Evolutionary conservation across 345 rosid genomes (phyloP), one percentile per base, ranked within the genome.

Genomic region (Excoecaria agallocha): DNA sequence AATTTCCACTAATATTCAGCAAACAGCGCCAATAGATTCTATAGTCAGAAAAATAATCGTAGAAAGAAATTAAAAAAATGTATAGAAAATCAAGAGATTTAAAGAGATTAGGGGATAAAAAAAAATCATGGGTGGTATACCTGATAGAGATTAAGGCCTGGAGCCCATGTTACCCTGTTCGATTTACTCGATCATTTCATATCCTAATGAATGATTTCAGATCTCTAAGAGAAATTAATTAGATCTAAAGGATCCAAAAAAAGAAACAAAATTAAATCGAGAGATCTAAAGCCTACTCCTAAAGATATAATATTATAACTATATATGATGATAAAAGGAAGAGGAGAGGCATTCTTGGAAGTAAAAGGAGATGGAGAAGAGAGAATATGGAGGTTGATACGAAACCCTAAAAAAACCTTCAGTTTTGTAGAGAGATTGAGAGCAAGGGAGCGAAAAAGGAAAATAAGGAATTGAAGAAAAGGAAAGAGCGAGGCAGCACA

Each of bases 141-240:
- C 92, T 88, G 92, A 84, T 83, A 82, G 79, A 88, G 87, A 66
- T 74, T 82, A 81, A 69, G 81, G 65, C 75, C 89, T n/a, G 84
- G 62, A 49, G 88, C 85, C 93, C 92, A 86, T 59, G 93, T 79
- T 69, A 87, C 90, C 57, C 83, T 84, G 76, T 78, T 81, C 39
- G 85, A 77, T 85, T 85, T 90, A 86, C 76, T 77, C 84, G 70
- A 76, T 73, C 79, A 84, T 88, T 81, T 81, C 90, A 82, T 85
- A 61, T 75, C 72, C 16, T 56, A 30, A 54, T 20, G 70, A 19
- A 52, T 64, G 52, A 45, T 54, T 51, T 55, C 59, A 55, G 59
- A 55, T 55, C 59, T 55, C 59, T 55, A 9, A 11, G 3, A 50
- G 12, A 50, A 6, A 12, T 3, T 50, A 60, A 25, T 60, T 43